Evolutionary conservation across 2,329 filamentous ascomycete genomes (phyloP), one percentile per base, ranked within the genome.

Genomic region (Trichoderma simmonsii): DNA sequence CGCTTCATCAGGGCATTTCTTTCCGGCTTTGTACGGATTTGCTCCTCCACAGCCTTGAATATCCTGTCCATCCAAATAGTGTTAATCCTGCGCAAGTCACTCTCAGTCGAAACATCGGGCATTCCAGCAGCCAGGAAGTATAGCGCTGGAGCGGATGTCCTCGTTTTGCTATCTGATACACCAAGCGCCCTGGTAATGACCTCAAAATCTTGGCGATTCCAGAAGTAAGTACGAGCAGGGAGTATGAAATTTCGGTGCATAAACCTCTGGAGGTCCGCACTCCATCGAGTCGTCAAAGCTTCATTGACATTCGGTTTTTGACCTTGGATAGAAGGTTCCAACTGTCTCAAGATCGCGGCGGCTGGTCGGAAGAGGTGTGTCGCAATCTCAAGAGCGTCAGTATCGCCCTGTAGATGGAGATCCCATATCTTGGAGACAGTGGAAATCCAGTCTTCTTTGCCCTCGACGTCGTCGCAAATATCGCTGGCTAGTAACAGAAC

Each of bases 191-290:
- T 78, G 14, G 81, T 78, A 24, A 88, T 76, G 6, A 83, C 76
- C 28, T 83, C 82, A 54, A 85, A 77, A 30, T 82, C 82, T 51
- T 81, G 80, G 26, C 80, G 81, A 70, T 82, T 83, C 18, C 86
- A 73, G 71, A 86, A 89, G 1, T 80, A 79, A 1, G 84, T 82
- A 71, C 85, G 83, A 1, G 85, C 84, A 0, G 87, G 87, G 2
- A 87, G 81, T 60, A 89, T 83, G 70, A 90, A 79, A 74, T 84
- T 86, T 36, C 82, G 82, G 59, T 84, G 83, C 75, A 89, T 80
- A 63, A 89, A 86, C 3, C 78, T 81, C 64, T 84, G 82, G 1
- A 89, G 78, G 57, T 86, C 84, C 4, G 77, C 76, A 1, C 79
- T 78, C 88, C 88, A 90, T 75, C 72, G 75, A 56, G 74, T 60